These are phyloP conservation scores for Debaryomyces sp. DNA, from an alignment of 1,139 yeast species.

Conservation along the genomic window DNA sequence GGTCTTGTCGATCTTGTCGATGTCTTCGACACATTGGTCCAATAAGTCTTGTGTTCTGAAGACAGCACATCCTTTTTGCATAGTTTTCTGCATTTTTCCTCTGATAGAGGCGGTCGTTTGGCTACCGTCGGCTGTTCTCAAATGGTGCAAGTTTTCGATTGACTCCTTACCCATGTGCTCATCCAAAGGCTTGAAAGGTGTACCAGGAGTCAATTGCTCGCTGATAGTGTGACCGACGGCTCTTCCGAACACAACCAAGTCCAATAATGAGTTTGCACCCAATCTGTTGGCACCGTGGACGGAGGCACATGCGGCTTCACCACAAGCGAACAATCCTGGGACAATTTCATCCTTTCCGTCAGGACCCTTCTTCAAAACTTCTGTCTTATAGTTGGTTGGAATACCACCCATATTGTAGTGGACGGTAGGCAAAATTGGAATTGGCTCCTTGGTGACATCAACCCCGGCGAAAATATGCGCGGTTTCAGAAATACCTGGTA, in stretches of 20 bases:
- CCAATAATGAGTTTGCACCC: constrained; percentile 98
- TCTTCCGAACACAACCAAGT: constrained; percentile 97
- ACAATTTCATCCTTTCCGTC: constrained; percentile 90
- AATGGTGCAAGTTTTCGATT: constrained; percentile 83
- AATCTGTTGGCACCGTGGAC: constrained; percentile 99
- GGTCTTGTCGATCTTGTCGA: constrained; percentile 72
- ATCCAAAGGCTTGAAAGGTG: constrained; percentile 75
- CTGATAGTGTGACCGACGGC: constrained; percentile 93
- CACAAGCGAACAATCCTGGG: constrained; percentile 95
- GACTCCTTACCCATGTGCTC: constrained; percentile 89
- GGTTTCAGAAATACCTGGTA: constrained; percentile 99
- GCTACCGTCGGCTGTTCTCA: constrained; percentile 85
- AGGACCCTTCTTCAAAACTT: constrained; percentile 80
- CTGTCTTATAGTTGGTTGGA: constrained; percentile 98
- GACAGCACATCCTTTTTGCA: constrained; percentile 97
- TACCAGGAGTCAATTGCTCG: constrained; percentile 84
- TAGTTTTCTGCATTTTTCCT: constrained; percentile 88
- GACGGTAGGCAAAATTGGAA: constrained; percentile 97
- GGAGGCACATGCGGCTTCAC: constrained; percentile 99
- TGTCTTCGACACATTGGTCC: constrained; percentile 87
- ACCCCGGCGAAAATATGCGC: constrained; percentile 99
- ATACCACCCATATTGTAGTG: constrained; percentile 99
- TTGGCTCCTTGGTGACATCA: constrained; percentile 98
- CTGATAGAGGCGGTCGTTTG: constrained; percentile 86
- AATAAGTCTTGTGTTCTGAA: constrained; percentile 93